Conservation (phyloP, 345 rosid genomes). For the Salix caprea region DNA sequence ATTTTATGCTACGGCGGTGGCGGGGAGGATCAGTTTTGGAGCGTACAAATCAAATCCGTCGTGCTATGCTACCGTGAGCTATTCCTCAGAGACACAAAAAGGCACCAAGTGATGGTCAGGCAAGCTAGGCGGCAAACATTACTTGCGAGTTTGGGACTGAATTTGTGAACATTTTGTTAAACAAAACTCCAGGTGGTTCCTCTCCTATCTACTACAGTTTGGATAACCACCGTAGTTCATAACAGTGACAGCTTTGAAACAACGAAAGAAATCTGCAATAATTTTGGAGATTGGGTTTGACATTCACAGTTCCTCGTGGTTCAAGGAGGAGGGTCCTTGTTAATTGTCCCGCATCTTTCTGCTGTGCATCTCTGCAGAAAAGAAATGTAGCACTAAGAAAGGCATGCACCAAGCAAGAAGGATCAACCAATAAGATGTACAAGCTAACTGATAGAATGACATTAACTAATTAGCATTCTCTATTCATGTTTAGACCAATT, state of each 20-base stretch:
- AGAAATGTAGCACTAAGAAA: neutral
- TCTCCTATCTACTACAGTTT: neutral
- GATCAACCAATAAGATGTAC: neutral
- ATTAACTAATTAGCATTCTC: neutral
- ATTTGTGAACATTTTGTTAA: neutral
- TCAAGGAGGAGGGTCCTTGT: slow-evolving; percentile 80
- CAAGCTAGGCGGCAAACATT: neutral
- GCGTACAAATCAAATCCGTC: no score
- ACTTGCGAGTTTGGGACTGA: neutral
- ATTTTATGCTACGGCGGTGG: no score
- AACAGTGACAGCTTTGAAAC: neutral
- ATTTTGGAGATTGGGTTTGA: slow-evolving; percentile 81
- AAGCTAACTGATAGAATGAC: neutral
- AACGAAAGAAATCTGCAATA: neutral
- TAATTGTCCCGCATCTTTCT: slow-evolving; percentile 86
- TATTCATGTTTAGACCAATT: neutral
- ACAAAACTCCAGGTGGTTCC: neutral
- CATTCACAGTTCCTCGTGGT: slow-evolving; percentile 79
- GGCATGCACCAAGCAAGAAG: no score
- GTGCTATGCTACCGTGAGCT: no score
- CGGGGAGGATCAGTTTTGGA: no score
- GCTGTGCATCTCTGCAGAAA: slow-evolving; percentile 69
- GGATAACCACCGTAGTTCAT: neutral
- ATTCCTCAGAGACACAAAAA: neutral
- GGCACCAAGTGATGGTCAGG: neutral